These are phyloP conservation scores for Xylariaceae sp. DNA, from an alignment of 2,329 filamentous ascomycete species.

Conservation along the genomic window DNA sequence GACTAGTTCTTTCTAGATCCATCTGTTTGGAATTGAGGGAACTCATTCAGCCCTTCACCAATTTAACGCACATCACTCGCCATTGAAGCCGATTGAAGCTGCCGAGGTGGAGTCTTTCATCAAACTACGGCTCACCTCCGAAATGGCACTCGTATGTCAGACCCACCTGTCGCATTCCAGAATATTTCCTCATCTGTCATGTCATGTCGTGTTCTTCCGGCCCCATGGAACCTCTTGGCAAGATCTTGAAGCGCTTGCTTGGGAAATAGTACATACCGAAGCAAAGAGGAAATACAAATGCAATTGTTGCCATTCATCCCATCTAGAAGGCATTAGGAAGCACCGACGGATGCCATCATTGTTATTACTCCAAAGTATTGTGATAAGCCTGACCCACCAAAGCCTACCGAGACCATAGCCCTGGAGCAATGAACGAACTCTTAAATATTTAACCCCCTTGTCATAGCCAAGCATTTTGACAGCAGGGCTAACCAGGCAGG, in stretches of 20 bases:
- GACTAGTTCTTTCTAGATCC: not conserved
- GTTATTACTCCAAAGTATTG: not conserved
- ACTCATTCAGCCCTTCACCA: too few species aligned
- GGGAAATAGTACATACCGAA: too few species aligned
- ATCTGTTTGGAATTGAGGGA: not conserved
- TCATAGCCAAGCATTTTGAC: slow-evolving; percentile 7
- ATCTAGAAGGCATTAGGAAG: too few species aligned
- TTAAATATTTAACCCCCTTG: slow-evolving; percentile 15
- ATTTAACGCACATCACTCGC: not conserved
- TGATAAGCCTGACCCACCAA: not conserved
- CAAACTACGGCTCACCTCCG: slow-evolving; percentile 21
- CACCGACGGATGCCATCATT: not conserved
- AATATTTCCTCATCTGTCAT: slow-evolving; percentile 19
- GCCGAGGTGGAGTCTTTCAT: slow-evolving; percentile 12
- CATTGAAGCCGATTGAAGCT: slow-evolving; percentile 2
- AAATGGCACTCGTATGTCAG: slow-evolving; percentile 17
- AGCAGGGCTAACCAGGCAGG: slow-evolving; percentile 13
- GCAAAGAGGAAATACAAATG: not conserved
- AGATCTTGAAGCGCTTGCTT: not conserved
- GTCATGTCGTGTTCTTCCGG: not conserved
- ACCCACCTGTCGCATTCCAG: slow-evolving; percentile 22
- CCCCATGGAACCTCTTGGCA: not conserved
- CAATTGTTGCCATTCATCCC: not conserved
- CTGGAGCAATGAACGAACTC: not conserved
- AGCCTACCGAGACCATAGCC: not conserved